A percentile compares a stretch with the other conserved stretches of the same genome.
phyloP scores from a whole-genome alignment of 805 yeast species.

The Pichia paraexigua region DNA sequence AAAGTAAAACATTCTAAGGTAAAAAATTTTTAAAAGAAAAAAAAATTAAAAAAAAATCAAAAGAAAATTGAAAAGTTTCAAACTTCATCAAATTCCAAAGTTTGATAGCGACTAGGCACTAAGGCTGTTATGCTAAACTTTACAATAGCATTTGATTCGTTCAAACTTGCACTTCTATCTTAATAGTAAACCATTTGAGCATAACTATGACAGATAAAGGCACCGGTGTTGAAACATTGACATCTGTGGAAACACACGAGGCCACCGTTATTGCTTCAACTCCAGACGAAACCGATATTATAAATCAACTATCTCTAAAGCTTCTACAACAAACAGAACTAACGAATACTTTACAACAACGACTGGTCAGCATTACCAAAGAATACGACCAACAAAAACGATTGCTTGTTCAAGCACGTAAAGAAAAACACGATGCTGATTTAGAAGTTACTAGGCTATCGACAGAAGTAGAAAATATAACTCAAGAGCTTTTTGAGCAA shows the following conservation, averaged over 20 bases:
- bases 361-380: conserved; percentile 28
- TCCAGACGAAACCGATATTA: background rate
- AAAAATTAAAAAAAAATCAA: background rate
- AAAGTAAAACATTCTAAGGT: background rate
- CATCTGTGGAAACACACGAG: background rate
- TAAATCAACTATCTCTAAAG: conserved; percentile 21
- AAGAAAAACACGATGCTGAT: conserved; percentile 10
- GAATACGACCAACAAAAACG: conserved; percentile 17
- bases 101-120: background rate
- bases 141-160: no score
- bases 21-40: background rate
- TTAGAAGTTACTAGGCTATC: conserved; percentile 4
- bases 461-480: conserved; percentile 68
- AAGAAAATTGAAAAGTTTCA: background rate
- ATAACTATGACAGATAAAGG: background rate
- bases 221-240: background rate
- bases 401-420: conserved; percentile 16
- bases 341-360: conserved; percentile 4
- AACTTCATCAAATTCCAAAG: background rate
- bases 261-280: background rate
- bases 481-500: conserved; percentile 70
- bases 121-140: no score
- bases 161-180: background rate
- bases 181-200: background rate
- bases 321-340: conserved; percentile 23